Conservation (phyloP, 129 eudicot genomes). For the Chrysanthemum makinoi region DNA sequence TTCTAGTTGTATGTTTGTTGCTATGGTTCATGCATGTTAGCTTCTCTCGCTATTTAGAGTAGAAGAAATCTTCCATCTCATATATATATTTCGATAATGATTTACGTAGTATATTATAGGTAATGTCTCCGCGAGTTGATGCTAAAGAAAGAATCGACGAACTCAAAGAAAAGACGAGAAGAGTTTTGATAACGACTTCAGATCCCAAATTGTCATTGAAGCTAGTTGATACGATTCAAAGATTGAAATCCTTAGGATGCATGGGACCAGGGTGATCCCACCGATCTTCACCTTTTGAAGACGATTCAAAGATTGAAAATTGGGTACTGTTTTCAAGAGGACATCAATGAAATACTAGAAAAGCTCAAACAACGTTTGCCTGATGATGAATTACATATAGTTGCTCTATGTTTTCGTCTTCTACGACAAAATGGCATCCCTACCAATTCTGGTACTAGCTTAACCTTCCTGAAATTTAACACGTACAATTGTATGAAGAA, state of each 20-base stretch:
- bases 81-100: neutral
- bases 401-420: slow-evolving; percentile 44
- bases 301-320: no score
- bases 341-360: slow-evolving; percentile 24
- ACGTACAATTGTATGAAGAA: neutral
- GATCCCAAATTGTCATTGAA: slow-evolving; percentile 26
- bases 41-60: no score
- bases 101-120: slow-evolving; percentile 12
- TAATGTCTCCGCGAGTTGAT: slow-evolving; percentile 24
- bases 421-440: slow-evolving; percentile 42
- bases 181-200: slow-evolving; percentile 18
- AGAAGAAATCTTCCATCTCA: no score
- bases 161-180: slow-evolving; percentile 25
- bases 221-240: slow-evolving; percentile 47
- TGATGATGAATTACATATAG: slow-evolving; percentile 35
- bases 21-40: no score
- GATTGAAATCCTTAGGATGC: no score
- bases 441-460: slow-evolving; percentile 33
- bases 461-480: neutral
- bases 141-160: slow-evolving; percentile 26
- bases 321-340: slow-evolving; percentile 40
- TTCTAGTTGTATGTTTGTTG: no score
- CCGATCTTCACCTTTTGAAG: no score
- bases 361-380: slow-evolving; percentile 7
- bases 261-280: no score